Evolutionary conservation across 495 filamentous ascomycete species (phyloP).

Genomic region (Penicillium ucsense): DNA sequence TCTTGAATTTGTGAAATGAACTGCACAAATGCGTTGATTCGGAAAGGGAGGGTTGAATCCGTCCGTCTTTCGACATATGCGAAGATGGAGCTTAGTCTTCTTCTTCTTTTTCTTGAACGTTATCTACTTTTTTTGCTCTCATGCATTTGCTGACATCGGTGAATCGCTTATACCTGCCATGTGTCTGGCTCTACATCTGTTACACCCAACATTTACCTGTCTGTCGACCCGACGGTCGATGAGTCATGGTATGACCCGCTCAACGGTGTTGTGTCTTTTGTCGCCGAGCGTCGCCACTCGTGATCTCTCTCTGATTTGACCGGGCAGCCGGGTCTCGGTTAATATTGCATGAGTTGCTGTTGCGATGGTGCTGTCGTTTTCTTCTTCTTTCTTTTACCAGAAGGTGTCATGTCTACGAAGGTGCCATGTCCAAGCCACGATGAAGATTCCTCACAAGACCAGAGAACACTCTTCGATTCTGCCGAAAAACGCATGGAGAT

Average conservation of each 20-base stretch:
- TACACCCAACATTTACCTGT: too few species aligned
- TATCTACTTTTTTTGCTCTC: too few species aligned
- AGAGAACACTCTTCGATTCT: not conserved
- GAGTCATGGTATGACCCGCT: too few species aligned
- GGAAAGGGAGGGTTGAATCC: too few species aligned
- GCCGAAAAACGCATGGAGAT: slow-evolving; percentile 2
- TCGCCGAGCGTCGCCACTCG: too few species aligned
- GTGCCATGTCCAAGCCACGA: not conserved
- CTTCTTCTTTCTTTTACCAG: not conserved
- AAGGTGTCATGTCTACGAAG: not conserved
- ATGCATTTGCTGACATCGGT: too few species aligned
- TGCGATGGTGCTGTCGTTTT: not conserved
- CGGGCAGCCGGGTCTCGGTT: not conserved
- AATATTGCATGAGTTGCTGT: not conserved
- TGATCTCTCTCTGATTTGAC: not conserved
- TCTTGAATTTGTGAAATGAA: not conserved
- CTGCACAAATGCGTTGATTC: too few species aligned
- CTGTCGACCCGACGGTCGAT: too few species aligned
- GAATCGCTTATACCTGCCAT: not conserved
- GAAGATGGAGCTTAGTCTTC: too few species aligned
- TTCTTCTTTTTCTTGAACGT: too few species aligned
- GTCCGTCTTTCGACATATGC: not conserved
- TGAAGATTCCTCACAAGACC: not conserved
- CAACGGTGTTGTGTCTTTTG: too few species aligned
- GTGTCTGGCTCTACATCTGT: not conserved